phyloP scores from a whole-genome alignment of 768 basidiomycete species.

The Rhizopogon vesiculosus region DNA sequence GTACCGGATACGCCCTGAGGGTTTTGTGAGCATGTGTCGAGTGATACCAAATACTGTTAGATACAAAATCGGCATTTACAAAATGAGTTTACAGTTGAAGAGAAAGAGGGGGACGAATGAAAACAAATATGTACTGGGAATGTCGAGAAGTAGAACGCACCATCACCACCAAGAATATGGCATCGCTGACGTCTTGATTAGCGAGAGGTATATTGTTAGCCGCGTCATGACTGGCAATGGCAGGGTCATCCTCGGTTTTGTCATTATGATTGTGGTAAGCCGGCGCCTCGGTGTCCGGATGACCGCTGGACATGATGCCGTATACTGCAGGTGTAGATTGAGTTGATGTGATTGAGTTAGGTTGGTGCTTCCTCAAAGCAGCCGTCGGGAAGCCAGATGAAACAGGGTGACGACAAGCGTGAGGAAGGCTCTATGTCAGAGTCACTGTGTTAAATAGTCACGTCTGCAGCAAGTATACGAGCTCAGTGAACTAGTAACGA shows the following conservation, averaged over 20 bases:
- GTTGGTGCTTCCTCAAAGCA: too few species aligned
- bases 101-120: not conserved
- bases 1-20: constrained; percentile 68
- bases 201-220: not conserved
- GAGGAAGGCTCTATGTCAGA: too few species aligned
- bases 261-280: too few species aligned
- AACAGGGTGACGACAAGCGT: too few species aligned
- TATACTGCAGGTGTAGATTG: not conserved
- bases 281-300: not conserved
- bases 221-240: too few species aligned
- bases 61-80: too few species aligned
- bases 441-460: too few species aligned
- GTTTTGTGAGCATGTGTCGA: not conserved
- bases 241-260: not conserved
- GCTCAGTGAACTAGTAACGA: too few species aligned
- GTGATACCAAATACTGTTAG: not conserved
- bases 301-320: not conserved
- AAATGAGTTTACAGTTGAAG: not conserved
- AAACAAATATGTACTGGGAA: not conserved
- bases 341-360: not conserved
- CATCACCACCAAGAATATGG: constrained; percentile 46
- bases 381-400: too few species aligned
- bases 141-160: constrained; percentile 23
- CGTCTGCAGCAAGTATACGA: too few species aligned
- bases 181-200: not conserved